phyloP scores from a whole-genome alignment of 2,329 filamentous ascomycete genomes.

The Triangularia setosa region DNA sequence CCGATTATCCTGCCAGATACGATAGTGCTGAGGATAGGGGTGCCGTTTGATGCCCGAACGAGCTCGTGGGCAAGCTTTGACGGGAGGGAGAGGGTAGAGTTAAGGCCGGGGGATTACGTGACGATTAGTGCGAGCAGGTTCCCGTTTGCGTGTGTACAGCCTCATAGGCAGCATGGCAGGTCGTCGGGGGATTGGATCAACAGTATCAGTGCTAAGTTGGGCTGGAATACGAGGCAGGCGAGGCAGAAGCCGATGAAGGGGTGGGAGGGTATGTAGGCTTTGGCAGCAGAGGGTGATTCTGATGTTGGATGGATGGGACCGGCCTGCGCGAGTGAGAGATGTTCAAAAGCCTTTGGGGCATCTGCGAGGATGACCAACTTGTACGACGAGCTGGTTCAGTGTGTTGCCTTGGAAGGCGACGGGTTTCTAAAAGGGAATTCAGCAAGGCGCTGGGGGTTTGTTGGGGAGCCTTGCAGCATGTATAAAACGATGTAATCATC shows the following conservation, averaged over 20 bases:
- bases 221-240: slow-evolving; percentile 71
- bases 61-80: slow-evolving; percentile 98
- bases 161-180: slow-evolving; percentile 49
- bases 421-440: background rate
- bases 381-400: too few species aligned
- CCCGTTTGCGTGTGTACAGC: slow-evolving; percentile 74
- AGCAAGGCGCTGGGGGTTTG: background rate
- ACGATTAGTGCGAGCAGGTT: slow-evolving; percentile 78
- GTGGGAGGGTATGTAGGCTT: slow-evolving; percentile 15
- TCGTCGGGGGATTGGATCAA: slow-evolving; percentile 78
- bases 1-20: slow-evolving; percentile 97
- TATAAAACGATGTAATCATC: background rate
- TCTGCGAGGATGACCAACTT: too few species aligned
- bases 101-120: slow-evolving; percentile 75
- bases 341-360: too few species aligned
- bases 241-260: slow-evolving; percentile 63
- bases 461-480: background rate
- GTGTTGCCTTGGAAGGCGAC: background rate
- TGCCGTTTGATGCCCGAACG: slow-evolving; percentile 89
- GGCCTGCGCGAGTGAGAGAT: too few species aligned
- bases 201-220: slow-evolving; percentile 72
- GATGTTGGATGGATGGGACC: background rate
- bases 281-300: background rate
- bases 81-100: slow-evolving; percentile 80
- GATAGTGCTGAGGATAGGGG: slow-evolving; percentile 85